These are phyloP conservation scores for Suillus plorans DNA, from an alignment of 768 basidiomycete species.

Conservation along the genomic window DNA sequence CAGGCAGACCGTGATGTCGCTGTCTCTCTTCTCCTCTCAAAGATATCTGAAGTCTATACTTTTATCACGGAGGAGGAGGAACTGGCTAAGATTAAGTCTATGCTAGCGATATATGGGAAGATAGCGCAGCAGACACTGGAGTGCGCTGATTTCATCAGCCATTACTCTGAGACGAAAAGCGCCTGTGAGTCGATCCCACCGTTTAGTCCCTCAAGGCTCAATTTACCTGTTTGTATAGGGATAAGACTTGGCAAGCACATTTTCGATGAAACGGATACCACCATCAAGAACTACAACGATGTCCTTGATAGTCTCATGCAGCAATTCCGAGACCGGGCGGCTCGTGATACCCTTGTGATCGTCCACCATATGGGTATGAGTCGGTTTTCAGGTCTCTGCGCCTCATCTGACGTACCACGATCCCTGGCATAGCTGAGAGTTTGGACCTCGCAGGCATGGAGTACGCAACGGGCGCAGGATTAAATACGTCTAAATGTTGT, in stretches of 20 bases:
- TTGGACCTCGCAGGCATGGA: neutral
- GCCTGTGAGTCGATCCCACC: conserved; percentile 14
- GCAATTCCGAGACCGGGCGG: neutral
- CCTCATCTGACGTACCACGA: neutral
- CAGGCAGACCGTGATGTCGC: neutral
- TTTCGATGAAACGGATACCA: neutral
- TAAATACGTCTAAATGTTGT: conserved; percentile 8
- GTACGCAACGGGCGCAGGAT: neutral
- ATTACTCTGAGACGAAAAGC: conserved; percentile 24
- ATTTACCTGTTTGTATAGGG: neutral
- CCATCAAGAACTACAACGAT: neutral
- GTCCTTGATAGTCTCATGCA: neutral
- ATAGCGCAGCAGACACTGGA: conserved; percentile 20
- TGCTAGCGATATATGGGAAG: neutral
- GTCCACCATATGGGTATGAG: neutral
- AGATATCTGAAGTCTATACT: neutral
- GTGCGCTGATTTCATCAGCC: conserved; percentile 26
- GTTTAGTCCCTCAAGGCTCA: neutral
- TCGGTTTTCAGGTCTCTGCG: neutral
- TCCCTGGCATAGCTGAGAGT: neutral
- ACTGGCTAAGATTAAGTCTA: neutral
- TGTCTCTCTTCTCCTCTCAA: neutral
- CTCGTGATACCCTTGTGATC: neutral
- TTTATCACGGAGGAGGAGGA: neutral
- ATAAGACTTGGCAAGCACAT: conserved; percentile 5